Base-by-base conservation (phyloP, 257 asterid genomes). In the Ballota nigra region DNA sequence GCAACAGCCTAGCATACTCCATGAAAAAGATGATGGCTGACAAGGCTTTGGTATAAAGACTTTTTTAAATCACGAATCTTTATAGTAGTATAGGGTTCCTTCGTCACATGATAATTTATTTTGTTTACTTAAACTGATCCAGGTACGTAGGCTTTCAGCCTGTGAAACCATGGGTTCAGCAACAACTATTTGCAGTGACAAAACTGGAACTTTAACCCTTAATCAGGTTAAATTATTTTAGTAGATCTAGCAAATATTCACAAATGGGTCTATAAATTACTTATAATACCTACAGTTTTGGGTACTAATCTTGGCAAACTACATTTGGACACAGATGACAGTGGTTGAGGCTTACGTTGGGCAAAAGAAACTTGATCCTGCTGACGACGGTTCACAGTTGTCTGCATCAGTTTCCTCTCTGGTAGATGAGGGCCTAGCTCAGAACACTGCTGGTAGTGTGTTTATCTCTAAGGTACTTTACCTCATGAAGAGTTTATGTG, bases 21-120 rank as follows among this genome's bases (percentile, higher is more conserved):
- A 91, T 94, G 99, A 89, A 91, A 88, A 94, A 91, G 82, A 94
- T 94, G 99, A 94, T 94, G 99, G 93, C 96, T 55, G 97, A 94
- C 83, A 94, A 94, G 96, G 99, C 99, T 70, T 80, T 94, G 94
- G 99, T 91, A 82, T 22, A 77, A 72, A 3, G 12, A 8, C 15
- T 20, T 13, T 38, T 11, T 64, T 63, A 18, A 45, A 38, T 22
- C 57, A 6, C 22, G 63, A 67, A 66, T 64, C 24, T 64, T 63
- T 51, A 36, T 62, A 58, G 8, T 6, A 57, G 62, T 78, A 63
- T 45, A 11, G 56, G 20, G 18, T 64, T 64, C 74, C 56, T 49
- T 55, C 38, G 24, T 28, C 29, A n/a, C 63, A 15, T 47, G 15
- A 11, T 55, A 23, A 47, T 34, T 67, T 74, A 58, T 65, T 56